These are phyloP conservation scores for Rhexocercosporidium sp. DNA, from an alignment of 2,329 filamentous ascomycete genomes.

Conservation along the genomic window DNA sequence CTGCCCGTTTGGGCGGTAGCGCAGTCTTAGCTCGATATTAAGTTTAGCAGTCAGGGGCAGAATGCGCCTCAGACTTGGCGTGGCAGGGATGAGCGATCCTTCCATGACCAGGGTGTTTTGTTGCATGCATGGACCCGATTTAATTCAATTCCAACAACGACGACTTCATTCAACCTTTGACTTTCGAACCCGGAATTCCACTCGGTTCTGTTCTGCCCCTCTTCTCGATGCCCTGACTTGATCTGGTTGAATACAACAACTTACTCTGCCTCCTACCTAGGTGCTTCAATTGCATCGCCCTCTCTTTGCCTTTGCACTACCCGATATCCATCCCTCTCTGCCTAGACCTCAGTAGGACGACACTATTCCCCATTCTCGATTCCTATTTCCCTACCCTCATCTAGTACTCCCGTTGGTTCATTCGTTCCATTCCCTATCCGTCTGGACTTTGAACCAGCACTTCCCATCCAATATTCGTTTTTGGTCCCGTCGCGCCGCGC, in stretches of 20 bases:
- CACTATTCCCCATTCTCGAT: not conserved
- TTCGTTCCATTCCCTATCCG: not conserved
- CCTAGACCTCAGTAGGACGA: not conserved
- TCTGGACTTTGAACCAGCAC: not conserved
- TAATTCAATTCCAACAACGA: not conserved
- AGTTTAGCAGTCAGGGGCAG: conserved; percentile 7
- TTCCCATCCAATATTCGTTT: conserved; percentile 3
- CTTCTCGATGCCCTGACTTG: not conserved
- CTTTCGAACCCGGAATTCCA: too few relatives aligned
- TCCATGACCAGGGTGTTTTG: not conserved
- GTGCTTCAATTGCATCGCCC: not conserved
- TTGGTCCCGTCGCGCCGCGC: not conserved
- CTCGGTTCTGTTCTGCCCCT: too few relatives aligned
- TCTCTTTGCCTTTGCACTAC: too few relatives aligned
- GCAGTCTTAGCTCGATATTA: not conserved
- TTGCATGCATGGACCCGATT: too few relatives aligned
- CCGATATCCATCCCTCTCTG: not conserved
- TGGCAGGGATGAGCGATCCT: not conserved
- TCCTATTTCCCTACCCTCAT: too few relatives aligned
- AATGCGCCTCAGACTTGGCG: not conserved
- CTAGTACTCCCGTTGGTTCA: not conserved
- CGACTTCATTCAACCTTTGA: too few relatives aligned
- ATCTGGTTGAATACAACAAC: not conserved
- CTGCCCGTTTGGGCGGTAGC: not conserved
- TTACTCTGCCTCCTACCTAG: not conserved